These are phyloP conservation scores for Hymenoscyphus salicellus DNA, from an alignment of 2,329 filamentous ascomycete species.

Conservation along the genomic window DNA sequence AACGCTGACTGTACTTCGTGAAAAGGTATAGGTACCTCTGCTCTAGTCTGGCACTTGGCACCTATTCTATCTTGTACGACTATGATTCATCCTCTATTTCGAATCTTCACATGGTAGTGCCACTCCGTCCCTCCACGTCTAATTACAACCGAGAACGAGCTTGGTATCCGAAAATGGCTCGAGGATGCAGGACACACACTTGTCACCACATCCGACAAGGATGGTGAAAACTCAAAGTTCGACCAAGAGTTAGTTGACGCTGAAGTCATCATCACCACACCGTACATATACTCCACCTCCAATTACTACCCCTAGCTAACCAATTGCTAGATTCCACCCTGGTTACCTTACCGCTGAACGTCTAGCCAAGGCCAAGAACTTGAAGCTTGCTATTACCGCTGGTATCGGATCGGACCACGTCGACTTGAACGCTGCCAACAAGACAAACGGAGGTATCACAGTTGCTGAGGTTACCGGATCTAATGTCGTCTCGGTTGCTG, in stretches of 20 bases:
- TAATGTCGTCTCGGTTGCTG: slow-evolving; percentile 97
- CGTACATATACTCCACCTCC: slow-evolving; percentile 51
- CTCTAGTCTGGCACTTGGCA: too few species aligned
- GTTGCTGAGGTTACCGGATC: slow-evolving; percentile 97
- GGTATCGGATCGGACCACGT: slow-evolving; percentile 99
- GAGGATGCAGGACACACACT: slow-evolving; percentile 96
- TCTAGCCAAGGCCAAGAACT: slow-evolving; percentile 96
- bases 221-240: slow-evolving; percentile 87
- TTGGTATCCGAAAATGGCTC: slow-evolving; percentile 94
- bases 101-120: too few species aligned
- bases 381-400: slow-evolving; percentile 94
- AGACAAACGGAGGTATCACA: slow-evolving; percentile 94
- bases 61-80: slow-evolving; percentile 13
- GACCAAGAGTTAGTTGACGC: slow-evolving; percentile 95
- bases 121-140: slow-evolving; percentile 65
- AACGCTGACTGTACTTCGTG: slow-evolving; percentile 35
- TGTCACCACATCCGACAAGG: slow-evolving; percentile 96
- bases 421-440: slow-evolving; percentile 88
- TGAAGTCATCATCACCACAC: slow-evolving; percentile 98
- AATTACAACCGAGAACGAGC: slow-evolving; percentile 97
- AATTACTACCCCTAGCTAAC: background rate
- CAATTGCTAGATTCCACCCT: slow-evolving; percentile 76
- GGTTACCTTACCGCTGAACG: slow-evolving; percentile 96
- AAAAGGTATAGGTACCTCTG: slow-evolving; percentile 93
- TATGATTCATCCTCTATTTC: too few species aligned